Base-by-base conservation (phyloP, 345 rosid genomes). In the Arabidopsis thaliana region DNA sequence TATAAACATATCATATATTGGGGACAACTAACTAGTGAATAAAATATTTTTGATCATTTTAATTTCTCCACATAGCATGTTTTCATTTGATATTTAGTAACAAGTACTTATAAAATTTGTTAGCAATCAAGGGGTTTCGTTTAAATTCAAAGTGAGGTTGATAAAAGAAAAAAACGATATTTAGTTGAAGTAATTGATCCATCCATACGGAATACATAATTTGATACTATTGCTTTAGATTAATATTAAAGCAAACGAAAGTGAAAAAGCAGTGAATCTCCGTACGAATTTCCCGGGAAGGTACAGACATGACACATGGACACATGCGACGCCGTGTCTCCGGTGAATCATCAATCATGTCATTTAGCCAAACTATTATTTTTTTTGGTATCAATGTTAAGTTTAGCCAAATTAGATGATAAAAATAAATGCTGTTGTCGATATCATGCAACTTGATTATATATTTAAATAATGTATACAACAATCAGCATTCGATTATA, bases 311-410 rank as follows among this genome's bases (percentile, higher is more conserved):
- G 41, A 58, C 44, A 56, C 40, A 56, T 56, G 42, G 57, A 48
- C 58, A 66, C 71, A 50, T 66, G 59, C 59, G 28, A 50, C 36
- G 71, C 59, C 34, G 71, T 66, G 59, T 50, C 71, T 36, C 59
- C 59, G 34, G 41, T 9, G 25, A 22, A 46, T 28, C 20, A 16
- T 16, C 20, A 16, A 16, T 16, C 20, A 16, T 16, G 20, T 16
- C 20, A 16, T 16, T 16, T 16, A 16, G 20, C 20, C 20, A 16
- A 16, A 16, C 20, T 16, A 16, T 16, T 16, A 16, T 16, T 16
- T 16, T 16, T 16, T 16, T 16, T 16, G 20, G 20, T 16, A 16
- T 16, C 20, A 16, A 16, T 16, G 0, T 16, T 16, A 16, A 16
- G 20, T 16, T 3, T 28, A 28, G 32, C 32, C 3, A 8, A 57